Evolutionary conservation across 2,329 filamentous ascomycete species (phyloP).

Genomic region (Cytospora mali): DNA sequence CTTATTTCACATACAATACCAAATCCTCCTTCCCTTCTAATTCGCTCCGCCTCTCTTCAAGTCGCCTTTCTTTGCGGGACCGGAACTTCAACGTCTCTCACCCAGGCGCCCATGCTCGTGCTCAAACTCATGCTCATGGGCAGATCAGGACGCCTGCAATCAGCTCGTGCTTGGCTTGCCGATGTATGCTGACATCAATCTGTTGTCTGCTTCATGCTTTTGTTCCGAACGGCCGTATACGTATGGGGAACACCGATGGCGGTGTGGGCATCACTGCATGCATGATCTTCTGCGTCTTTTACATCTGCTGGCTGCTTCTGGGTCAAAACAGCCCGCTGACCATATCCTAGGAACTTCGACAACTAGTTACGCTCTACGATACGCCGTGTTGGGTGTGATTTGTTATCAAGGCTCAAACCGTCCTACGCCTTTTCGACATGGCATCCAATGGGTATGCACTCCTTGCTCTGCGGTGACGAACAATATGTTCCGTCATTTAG

Average conservation of each 20-base stretch:
- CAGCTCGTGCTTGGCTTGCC: conserved; percentile 8
- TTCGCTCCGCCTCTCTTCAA: conserved; percentile 12
- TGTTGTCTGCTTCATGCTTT: background rate
- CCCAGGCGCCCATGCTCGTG: background rate
- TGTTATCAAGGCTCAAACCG: background rate
- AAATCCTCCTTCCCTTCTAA: conserved; percentile 3
- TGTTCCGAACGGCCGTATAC: background rate
- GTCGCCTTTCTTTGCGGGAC: background rate
- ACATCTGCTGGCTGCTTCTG: background rate
- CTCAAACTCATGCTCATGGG: background rate
- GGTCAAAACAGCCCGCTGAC: conserved; percentile 13
- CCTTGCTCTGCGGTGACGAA: background rate
- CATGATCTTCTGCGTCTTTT: conserved; percentile 1
- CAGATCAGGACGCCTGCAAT: conserved; percentile 9
- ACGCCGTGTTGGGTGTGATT: background rate
- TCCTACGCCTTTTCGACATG: conserved; percentile 17
- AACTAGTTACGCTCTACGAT: background rate
- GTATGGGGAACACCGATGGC: conserved; percentile 9
- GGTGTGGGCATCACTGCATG: conserved; percentile 7
- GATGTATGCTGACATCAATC: conserved; percentile 1
- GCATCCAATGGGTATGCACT: conserved; percentile 21
- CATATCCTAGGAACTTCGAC: conserved; percentile 4
- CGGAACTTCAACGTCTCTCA: background rate
- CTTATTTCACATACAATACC: conserved; percentile 3
- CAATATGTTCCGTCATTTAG: background rate